These are phyloP conservation scores for Cinnamomum chago DNA, from an alignment of 164 flowering plant species.

Conservation along the genomic window DNA sequence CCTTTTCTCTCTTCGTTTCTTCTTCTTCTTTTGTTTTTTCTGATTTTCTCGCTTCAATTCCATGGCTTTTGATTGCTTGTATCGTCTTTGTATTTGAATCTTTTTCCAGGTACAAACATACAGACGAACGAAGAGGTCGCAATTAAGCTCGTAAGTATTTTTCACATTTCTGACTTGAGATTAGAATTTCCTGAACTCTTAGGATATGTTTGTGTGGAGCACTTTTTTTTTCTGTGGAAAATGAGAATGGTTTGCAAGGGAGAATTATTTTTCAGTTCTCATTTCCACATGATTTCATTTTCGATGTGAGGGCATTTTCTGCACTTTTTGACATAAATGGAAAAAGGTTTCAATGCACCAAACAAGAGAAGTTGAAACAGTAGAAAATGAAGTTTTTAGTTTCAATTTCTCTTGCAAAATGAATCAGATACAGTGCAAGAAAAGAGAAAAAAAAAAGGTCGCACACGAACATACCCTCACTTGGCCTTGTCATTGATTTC, in stretches of 20 bases:
- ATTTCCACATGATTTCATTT: background rate
- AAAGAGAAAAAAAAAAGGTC: too few species aligned
- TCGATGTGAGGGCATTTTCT: background rate
- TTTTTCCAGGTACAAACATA: slow-evolving; percentile 61
- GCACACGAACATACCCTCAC: too few species aligned
- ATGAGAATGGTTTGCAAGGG: background rate
- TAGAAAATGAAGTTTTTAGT: too few species aligned
- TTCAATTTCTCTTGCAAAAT: too few species aligned
- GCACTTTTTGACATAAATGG: too few species aligned
- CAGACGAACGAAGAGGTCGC: slow-evolving; percentile 92
- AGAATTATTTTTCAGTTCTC: background rate
- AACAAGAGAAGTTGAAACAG: too few species aligned
- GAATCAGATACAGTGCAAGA: too few species aligned
- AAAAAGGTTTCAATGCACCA: too few species aligned
- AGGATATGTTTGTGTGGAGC: too few species aligned
- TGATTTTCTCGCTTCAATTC: background rate
- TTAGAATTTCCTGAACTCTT: background rate
- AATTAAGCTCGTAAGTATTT: slow-evolving; percentile 73
- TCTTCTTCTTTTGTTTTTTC: background rate
- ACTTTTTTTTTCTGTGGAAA: background rate
- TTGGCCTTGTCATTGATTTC: too few species aligned
- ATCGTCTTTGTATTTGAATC: background rate
- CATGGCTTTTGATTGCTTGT: background rate
- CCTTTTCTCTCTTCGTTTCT: background rate
- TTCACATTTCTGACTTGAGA: background rate